Base-by-base conservation (phyloP, 805 yeast species). In the Tanozyma kutaoensis region DNA sequence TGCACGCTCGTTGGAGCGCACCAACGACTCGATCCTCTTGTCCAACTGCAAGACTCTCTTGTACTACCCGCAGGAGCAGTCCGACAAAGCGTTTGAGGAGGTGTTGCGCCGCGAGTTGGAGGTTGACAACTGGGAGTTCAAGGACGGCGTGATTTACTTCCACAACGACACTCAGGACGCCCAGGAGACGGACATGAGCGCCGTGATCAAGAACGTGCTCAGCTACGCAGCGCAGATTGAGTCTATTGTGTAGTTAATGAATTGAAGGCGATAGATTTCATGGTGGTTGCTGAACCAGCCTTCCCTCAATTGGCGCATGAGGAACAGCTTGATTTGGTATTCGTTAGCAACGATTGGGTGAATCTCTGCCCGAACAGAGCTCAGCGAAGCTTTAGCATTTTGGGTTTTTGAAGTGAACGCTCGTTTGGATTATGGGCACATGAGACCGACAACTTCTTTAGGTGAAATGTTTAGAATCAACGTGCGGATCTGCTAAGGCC, bases 141-240 rank as follows among this genome's bases (percentile, higher is more conserved):
- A 45, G 3, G 55, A 63, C 29, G 70, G 73, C 20, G 64, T 52
- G 14, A 65, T 75, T n/a, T 45, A 51, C 34, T 73, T 72, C 44
- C 56, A 60, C 29, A 62, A 65, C 31, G 79, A 76, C 33, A 10
- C 12, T 20, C 12, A 14, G 12, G 32, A 31, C 43, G 34, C 45
- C 8, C 44, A 49, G 8, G 52, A 55, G 27, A 56, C 54, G 22
- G 59, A 47, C 25, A 43, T 49, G 20, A 64, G 66, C 33, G 47
- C 53, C 22, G 54, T 76, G 23, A 72, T 84, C 29, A 74, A 63
- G 38, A 77, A 79, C 46, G 70, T 86, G n/a, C 66, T 88, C 38
- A 72, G 66, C 34, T 88, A 85, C 45, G 96, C 96, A 9, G 77
- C 76, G 35, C 91, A 84, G 52, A 73, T 91, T 46, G 98, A 91